These are phyloP conservation scores for Prunus mira DNA, from an alignment of 306 rosid species.

Conservation along the genomic window DNA sequence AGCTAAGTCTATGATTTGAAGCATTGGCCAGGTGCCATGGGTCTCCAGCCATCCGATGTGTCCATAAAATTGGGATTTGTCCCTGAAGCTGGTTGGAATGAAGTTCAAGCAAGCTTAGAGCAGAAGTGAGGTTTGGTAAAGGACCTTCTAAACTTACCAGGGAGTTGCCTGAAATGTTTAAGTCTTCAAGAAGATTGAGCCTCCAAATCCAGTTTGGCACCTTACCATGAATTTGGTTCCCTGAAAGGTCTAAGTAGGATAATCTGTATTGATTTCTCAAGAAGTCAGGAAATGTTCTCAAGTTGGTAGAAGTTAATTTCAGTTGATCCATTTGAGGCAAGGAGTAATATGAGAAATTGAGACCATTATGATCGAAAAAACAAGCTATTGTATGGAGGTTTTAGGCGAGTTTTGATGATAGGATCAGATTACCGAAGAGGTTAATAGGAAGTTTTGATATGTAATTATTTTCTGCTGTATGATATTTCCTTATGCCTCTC, in stretches of 20 bases:
- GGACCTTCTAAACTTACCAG: background rate
- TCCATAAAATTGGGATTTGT: background rate
- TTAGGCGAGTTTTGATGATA: background rate
- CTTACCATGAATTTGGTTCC: background rate
- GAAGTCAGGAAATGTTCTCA: background rate
- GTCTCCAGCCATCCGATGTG: background rate
- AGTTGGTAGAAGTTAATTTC: background rate
- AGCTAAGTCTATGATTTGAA: conserved; percentile 25
- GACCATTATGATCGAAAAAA: background rate
- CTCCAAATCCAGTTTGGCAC: conserved; percentile 7
- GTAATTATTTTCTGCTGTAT: background rate
- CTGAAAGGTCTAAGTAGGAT: background rate
- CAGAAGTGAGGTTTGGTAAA: background rate
- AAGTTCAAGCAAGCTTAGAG: background rate
- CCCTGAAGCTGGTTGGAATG: conserved; percentile 4
- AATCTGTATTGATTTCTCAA: background rate
- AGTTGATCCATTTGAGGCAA: accelerated
- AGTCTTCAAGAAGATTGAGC: background rate
- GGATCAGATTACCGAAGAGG: background rate
- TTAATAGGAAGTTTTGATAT: background rate
- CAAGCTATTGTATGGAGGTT: background rate
- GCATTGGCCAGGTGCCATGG: background rate
- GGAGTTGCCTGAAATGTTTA: background rate
- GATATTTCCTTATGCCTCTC: background rate
- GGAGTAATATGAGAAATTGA: background rate